Evolutionary conservation across 805 yeast species (phyloP).

Genomic region (Candida caryicola): DNA sequence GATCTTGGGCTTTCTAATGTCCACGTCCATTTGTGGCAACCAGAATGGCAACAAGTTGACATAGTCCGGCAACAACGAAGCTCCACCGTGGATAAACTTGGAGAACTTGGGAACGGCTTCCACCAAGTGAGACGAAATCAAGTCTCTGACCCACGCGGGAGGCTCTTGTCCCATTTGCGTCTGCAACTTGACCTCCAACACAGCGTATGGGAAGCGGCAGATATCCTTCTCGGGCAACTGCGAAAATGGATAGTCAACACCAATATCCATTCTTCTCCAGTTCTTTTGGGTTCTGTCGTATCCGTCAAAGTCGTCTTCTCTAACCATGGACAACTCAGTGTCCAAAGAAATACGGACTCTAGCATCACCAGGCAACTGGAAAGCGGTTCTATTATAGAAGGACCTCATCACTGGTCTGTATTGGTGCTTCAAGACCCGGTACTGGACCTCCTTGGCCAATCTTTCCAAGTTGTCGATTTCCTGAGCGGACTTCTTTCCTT

Average conservation of each 20-base stretch:
- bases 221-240: conserved; percentile 83
- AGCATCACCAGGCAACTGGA: conserved; percentile 99
- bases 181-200: conserved; percentile 93
- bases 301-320: conserved; percentile 97
- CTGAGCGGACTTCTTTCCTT: conserved; percentile 80
- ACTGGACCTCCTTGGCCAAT: conserved; percentile 90
- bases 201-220: conserved; percentile 96
- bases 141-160: conserved; percentile 93
- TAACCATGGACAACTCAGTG: conserved; percentile 94
- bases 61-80: conserved; percentile 81
- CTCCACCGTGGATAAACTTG: conserved; percentile 95
- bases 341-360: conserved; percentile 97
- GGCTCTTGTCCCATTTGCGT: conserved; percentile 99
- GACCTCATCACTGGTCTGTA: conserved; percentile 94
- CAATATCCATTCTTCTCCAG: conserved; percentile 99
- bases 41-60: conserved; percentile 90
- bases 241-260: conserved; percentile 91
- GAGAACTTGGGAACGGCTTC: conserved; percentile 98
- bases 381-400: conserved; percentile 96
- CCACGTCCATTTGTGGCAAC: conserved; percentile 96
- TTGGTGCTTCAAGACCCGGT: conserved; percentile 77
- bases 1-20: conserved; percentile 82
- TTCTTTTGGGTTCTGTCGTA: conserved; percentile 83
- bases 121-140: conserved; percentile 87
- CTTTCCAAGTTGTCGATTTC: conserved; percentile 93